These are phyloP conservation scores for Penicillium sp. DNA, from an alignment of 2,329 filamentous ascomycete genomes.

Conservation along the genomic window DNA sequence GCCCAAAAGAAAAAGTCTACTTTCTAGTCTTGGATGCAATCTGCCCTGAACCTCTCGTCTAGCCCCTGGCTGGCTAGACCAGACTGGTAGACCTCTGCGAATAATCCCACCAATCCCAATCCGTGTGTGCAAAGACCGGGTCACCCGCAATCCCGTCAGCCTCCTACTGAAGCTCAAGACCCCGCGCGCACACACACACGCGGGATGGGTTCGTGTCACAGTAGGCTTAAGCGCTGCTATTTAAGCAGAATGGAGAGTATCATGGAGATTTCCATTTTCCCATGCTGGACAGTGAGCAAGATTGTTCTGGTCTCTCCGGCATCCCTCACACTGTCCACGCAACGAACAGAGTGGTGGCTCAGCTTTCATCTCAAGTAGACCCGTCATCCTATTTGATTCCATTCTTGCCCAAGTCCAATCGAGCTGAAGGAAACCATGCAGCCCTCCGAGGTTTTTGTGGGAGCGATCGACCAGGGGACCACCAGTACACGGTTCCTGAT, in stretches of 20 bases:
- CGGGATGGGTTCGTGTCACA: background rate
- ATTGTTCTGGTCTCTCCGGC: background rate
- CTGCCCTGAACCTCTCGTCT: background rate
- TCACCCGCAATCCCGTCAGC: background rate
- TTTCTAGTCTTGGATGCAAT: background rate
- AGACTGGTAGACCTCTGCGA: background rate
- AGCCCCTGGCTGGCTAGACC: background rate
- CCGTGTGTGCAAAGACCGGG: background rate
- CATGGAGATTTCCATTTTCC: background rate
- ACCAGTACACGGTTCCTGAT: constrained; percentile 85
- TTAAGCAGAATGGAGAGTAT: background rate
- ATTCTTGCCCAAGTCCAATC: background rate
- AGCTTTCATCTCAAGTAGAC: background rate
- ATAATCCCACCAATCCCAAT: constrained; percentile 4
- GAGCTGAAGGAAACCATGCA: constrained; percentile 15
- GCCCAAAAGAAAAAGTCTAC: background rate
- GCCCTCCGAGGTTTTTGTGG: constrained; percentile 54
- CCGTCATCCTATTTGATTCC: background rate
- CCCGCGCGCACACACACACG: background rate
- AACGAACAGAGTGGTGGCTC: background rate
- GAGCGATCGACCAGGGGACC: constrained; percentile 84
- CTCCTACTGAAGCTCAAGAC: background rate
- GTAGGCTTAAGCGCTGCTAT: background rate
- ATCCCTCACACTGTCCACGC: background rate
- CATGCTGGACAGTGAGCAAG: background rate